Evolutionary conservation across 2,329 filamentous ascomycete genomes (phyloP).

Genomic region (Clarireedia hainanense): DNA sequence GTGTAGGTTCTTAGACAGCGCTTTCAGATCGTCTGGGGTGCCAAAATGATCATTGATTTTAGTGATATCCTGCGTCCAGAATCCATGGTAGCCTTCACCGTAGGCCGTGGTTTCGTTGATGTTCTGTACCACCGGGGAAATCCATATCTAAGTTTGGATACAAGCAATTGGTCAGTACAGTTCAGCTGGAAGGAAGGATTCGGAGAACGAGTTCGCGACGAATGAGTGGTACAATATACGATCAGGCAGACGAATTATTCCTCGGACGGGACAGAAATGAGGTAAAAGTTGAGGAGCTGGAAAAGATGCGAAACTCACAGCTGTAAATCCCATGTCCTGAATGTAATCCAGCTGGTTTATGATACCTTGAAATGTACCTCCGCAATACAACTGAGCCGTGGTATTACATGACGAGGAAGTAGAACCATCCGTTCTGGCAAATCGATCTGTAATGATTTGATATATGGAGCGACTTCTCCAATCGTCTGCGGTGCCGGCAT

Average conservation of each 20-base stretch:
- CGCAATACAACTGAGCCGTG: slow-evolving; percentile 33
- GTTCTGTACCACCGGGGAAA: slow-evolving; percentile 35
- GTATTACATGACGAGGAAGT: slow-evolving; percentile 24
- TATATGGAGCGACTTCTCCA: slow-evolving; percentile 34
- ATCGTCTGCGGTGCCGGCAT: slow-evolving; percentile 18
- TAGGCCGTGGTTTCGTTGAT: slow-evolving; percentile 30
- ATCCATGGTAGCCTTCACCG: slow-evolving; percentile 36
- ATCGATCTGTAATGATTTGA: slow-evolving; percentile 35
- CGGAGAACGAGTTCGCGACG: background rate
- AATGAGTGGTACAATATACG: background rate
- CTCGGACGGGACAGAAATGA: background rate
- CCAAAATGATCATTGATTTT: slow-evolving; percentile 52
- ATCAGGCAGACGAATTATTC: background rate
- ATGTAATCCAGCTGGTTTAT: slow-evolving; percentile 39
- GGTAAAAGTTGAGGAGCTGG: background rate
- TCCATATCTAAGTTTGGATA: slow-evolving; percentile 28
- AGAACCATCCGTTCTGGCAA: slow-evolving; percentile 30
- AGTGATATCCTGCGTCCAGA: slow-evolving; percentile 38
- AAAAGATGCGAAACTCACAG: slow-evolving; percentile 15
- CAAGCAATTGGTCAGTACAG: background rate
- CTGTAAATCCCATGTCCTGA: slow-evolving; percentile 32
- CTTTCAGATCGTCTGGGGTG: slow-evolving; percentile 48
- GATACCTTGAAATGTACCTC: slow-evolving; percentile 39
- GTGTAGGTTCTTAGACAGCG: slow-evolving; percentile 47
- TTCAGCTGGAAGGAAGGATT: background rate